Evolutionary conservation across 306 rosid species (phyloP), one percentile per base, ranked within the genome.

Genomic region (Castanea crenata): DNA sequence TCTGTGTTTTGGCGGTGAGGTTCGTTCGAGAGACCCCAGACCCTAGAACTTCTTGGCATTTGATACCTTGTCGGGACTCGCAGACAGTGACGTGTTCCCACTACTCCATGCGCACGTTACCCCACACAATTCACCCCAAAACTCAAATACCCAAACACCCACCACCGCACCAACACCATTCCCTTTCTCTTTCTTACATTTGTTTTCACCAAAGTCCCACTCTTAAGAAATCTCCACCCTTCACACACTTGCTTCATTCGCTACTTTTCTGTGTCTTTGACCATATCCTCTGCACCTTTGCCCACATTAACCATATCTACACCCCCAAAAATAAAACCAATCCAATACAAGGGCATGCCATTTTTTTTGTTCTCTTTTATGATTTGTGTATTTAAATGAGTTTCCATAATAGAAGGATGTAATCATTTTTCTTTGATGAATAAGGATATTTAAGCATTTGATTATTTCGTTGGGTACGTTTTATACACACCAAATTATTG

Each of bases 81-180:
- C 55, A 61, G 85, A 80, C 83, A 64, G 20, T 77, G 88, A 85
- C 83, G 80, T 76, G 84, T 79, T 82, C 89, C 88, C 90, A 85
- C 83, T 81, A 32, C 83, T 69, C 78, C 57, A 76, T 80, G 85
- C 64, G 80, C 91, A 86, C 91, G 80, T 74, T 87, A 78, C 74
- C 90, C 88, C 80, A 79, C 81, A 62, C 76, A 38, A 65, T 41
- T 41, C 8, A 41, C 46, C 46, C 46, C 46, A 41, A 2, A 41
- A 41, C 46, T 11, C 46, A 38, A 7, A 38, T 2, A 38, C 89
- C 88, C 80, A 79, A 77, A 51, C 56, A 61, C 75, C 34, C 41
- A 16, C 64, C 29, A 5, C 10, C 12, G 4, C 18, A 12, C 32
- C 44, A 77, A 51, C 61, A 41, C 32, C 44, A 15, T 32, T 73